These are phyloP conservation scores for Rubia peregrina DNA, from an alignment of 305 asterid species.

Conservation along the genomic window DNA sequence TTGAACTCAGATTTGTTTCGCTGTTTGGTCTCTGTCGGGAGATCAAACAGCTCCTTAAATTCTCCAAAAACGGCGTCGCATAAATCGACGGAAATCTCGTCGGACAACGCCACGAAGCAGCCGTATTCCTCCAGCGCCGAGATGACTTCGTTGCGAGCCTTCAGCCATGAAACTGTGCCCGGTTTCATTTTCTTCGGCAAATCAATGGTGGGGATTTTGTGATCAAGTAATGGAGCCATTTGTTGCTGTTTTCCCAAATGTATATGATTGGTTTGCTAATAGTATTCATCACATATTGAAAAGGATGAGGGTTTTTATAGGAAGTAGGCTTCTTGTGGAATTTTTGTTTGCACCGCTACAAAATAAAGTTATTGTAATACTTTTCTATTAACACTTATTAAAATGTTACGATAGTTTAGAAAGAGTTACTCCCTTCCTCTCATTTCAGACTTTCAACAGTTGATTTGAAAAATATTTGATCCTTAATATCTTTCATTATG, in stretches of 20 bases:
- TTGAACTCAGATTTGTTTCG: slow-evolving; percentile 45
- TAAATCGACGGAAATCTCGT: slow-evolving; percentile 38
- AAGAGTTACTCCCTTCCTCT: too few relatives aligned
- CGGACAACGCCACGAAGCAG: slow-evolving; percentile 49
- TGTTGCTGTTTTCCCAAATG: not conserved
- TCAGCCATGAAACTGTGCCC: not conserved
- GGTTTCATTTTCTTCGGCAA: not conserved
- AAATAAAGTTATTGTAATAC: too few relatives aligned
- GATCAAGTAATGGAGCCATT: not conserved
- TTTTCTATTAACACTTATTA: too few relatives aligned
- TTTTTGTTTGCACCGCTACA: too few relatives aligned
- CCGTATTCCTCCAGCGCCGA: slow-evolving; percentile 59
- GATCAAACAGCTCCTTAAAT: slow-evolving; percentile 40
- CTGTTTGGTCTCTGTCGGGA: slow-evolving; percentile 38
- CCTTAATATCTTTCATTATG: too few relatives aligned
- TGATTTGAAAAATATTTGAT: too few relatives aligned
- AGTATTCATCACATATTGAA: not conserved
- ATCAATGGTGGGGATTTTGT: not conserved
- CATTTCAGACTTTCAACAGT: too few relatives aligned
- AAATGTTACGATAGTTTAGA: too few relatives aligned
- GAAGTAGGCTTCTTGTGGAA: too few relatives aligned
- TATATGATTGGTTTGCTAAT: not conserved
- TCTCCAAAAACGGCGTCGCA: slow-evolving; percentile 39
- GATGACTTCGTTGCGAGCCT: not conserved
- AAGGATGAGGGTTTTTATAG: not conserved